A percentile compares a stretch with the other conserved stretches of the same genome.
phyloP scores from a whole-genome alignment of 176 grass and related monocot genomes.

The sorghum (Sorghum bicolor) region DNA sequence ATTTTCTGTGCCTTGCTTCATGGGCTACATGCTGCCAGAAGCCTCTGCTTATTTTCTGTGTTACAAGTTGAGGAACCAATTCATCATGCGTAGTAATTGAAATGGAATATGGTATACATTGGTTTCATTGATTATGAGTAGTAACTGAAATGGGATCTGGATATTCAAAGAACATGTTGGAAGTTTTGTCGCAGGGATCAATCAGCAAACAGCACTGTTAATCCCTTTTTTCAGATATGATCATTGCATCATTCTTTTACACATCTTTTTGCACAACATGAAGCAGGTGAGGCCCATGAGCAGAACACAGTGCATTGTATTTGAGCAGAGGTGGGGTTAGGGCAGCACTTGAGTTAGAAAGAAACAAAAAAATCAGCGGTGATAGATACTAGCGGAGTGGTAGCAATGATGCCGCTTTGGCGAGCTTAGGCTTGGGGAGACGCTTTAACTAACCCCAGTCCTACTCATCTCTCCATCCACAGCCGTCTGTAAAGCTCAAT shows the following conservation, averaged over 20 bases:
- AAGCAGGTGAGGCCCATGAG: conserved; percentile 30
- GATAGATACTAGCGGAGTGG: conserved; percentile 16
- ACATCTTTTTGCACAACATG: neutral
- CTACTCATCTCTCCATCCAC: conserved; percentile 30
- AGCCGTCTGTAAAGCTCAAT: conserved; percentile 15
- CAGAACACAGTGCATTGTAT: conserved; percentile 8
- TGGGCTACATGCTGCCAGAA: neutral
- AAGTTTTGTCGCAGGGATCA: neutral
- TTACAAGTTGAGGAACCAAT: neutral
- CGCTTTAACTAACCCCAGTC: conserved; percentile 42
- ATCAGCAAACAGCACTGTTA: neutral
- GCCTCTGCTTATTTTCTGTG: neutral
- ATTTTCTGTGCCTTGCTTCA: neutral
- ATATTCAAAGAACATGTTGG: neutral
- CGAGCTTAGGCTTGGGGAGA: neutral
- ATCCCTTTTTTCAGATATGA: neutral
- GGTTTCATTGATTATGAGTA: neutral
- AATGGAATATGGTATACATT: neutral
- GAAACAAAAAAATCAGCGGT: conserved; percentile 28
- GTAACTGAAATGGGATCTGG: neutral
- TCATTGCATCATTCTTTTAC: neutral
- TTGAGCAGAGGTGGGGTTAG: conserved; percentile 3
- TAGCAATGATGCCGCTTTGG: conserved; percentile 32
- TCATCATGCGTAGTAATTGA: neutral
- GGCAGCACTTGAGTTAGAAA: conserved; percentile 20